Base-by-base conservation (phyloP, 2,329 filamentous ascomycete species). In the Scolecobasidium constrictum region DNA sequence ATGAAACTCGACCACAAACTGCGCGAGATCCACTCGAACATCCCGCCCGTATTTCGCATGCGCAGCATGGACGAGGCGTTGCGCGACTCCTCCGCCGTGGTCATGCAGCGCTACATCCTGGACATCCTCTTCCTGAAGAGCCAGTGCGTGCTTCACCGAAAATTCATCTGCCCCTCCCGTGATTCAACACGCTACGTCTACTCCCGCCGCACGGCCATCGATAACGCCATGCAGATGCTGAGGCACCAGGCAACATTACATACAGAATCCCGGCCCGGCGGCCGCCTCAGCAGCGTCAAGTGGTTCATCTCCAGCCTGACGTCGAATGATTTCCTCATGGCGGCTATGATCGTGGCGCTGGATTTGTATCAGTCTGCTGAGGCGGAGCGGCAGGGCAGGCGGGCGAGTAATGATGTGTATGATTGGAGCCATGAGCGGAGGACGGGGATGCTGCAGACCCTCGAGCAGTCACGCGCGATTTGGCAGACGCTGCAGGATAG, bases 51-150 rank as follows among this genome's bases (percentile, higher is more conserved):
- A 58, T 68, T 96, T 22, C 81, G 78, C 51, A 69, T 94, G 50
- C 78, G 81, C 22, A 72, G 81, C 0, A 71, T 94, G 46, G 81
- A 88, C 45, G 81, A 86, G 43, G 77, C 73, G 34, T 80, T 77
- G 4, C 71, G 79, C 37, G 88, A 94, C 46, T 80, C 77, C 1
- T 68, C 73, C 2, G 72, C 71, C 17, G 54, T 80, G 22, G 75
- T 95, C 45, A 82, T 94, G 66, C 83, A 88, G 40, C 79, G 88
- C 20, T 88, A 87, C 57, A 83, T 83, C 44, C 67, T 95, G 22
- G 85, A 92, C 48, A 81, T 92, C 39, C 65, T 95, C 4, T 94
- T 87, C 56, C 79, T 93, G 49, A 94, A 94, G 63, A 83, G 87
- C 15, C 73, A 94, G 53, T 93, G 86, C 53, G 75, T 94, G 17